Evolutionary conservation across 2,329 filamentous ascomycete genomes (phyloP), one percentile per base, ranked within the genome.

Genomic region (Epicoccum nigrum): DNA sequence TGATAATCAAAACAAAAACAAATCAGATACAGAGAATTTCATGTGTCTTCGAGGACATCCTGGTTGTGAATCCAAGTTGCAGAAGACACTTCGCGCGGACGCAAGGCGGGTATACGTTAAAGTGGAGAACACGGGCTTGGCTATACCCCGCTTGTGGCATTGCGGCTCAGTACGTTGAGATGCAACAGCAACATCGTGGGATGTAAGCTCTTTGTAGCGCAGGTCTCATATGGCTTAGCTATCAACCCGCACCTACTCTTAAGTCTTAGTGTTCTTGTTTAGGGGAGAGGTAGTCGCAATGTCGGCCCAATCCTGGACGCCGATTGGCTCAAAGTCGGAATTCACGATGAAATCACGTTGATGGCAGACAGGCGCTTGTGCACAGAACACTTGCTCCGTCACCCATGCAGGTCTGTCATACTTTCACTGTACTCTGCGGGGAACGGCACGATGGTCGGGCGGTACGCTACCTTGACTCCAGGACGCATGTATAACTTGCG

Each of bases 321-420:
- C 51, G 33, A 65, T 65, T 65, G 45, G 63, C 34, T 20, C 19
- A 42, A 51, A 60, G 61, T 64, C 63, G 63, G 63, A 32, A 37
- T 27, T 31, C 38, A 21, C 42, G 19, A 27, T 32, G 17, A 17
- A 33, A 39, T 44, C 43, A 38, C 41, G 41, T 55, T n/a, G 31
- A 42, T 41, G 12, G 19, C 42, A 51, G 38, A 31, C 51, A 33
- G 21, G 1, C 25, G 25, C 46, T 56, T 51, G 33, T 31, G 43
- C 40, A 33, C 19, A 16, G 32, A 25, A 25, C 44, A 25, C 23
- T 27, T 21, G 52, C n/a, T 35, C 44, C n/a, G n/a, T n/a, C n/a
- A n/a, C n/a, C 28, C 45, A 34, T 37, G 40, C 21, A 15, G 31
- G 33, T 56, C 41, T 54, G 59, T 63, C 59, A 59, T 60, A 33